phyloP scores from a whole-genome alignment of 768 basidiomycete species.

The Mycena maculata region DNA sequence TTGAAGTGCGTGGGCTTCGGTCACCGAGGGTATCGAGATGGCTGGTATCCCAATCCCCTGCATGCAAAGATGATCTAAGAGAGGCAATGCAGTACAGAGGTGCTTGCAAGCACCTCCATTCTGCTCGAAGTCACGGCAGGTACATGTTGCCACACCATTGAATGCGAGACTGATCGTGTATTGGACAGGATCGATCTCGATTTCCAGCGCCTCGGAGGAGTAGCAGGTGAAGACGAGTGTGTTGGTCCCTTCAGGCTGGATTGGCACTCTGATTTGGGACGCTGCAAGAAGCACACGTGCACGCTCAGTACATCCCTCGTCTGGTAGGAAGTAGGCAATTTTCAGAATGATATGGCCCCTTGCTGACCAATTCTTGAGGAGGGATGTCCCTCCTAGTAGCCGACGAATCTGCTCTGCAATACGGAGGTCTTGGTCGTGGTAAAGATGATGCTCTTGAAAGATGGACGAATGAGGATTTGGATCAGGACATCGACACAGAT shows the following conservation, averaged over 20 bases:
- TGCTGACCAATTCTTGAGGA: too few relatives aligned
- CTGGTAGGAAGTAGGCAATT: too few relatives aligned
- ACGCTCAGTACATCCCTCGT: too few relatives aligned
- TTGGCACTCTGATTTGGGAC: not conserved
- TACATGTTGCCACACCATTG: slow-evolving; percentile 18
- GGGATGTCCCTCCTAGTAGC: too few relatives aligned
- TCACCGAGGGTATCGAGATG: not conserved
- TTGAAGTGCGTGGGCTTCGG: not conserved
- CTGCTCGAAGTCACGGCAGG: slow-evolving; percentile 26
- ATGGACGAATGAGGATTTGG: not conserved
- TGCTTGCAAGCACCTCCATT: slow-evolving; percentile 39
- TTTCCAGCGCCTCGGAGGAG: slow-evolving; percentile 8
- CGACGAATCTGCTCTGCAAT: too few relatives aligned
- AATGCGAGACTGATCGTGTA: slow-evolving; percentile 5
- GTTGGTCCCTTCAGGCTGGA: not conserved
- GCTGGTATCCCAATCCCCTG: not conserved
- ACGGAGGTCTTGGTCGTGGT: not conserved
- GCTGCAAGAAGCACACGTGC: not conserved
- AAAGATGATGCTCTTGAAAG: not conserved
- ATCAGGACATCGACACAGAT: too few relatives aligned
- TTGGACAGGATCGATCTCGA: not conserved
- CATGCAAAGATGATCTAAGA: too few relatives aligned
- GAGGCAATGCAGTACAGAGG: too few relatives aligned
- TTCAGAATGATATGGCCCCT: too few relatives aligned
- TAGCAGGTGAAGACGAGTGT: slow-evolving; percentile 4